Percentiles rank a stretch among this genome's conserved stretches.
phyloP scores from a whole-genome alignment of 1,284 basidiomycete species.

The Peniophora sp. region DNA sequence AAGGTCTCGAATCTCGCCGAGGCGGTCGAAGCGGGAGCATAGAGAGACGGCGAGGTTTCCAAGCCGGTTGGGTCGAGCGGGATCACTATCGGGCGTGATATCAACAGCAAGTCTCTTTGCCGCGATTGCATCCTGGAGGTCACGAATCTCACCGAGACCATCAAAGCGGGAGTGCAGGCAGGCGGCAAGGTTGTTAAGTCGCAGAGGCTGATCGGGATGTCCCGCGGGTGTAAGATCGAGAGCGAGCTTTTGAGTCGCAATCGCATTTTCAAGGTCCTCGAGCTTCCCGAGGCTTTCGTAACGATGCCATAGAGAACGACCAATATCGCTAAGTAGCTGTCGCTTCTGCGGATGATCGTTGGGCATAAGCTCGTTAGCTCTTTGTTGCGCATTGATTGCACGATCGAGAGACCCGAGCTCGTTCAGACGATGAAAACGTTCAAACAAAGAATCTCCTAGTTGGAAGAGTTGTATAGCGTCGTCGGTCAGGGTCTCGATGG shows the following conservation, averaged over 20 bases:
- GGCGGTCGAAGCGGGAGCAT: background rate
- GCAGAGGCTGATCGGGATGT: background rate
- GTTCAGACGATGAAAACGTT: background rate
- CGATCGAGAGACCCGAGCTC: background rate
- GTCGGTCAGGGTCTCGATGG: slow-evolving; percentile 9
- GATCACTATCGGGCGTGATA: background rate
- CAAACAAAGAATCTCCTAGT: background rate
- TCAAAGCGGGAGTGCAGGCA: background rate
- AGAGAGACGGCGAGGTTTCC: background rate
- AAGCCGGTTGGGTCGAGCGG: background rate
- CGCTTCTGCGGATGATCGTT: background rate
- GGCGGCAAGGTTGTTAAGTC: background rate
- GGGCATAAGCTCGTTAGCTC: background rate
- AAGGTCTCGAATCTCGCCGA: background rate
- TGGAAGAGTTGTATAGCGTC: slow-evolving; percentile 1
- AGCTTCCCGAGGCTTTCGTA: background rate
- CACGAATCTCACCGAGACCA: background rate
- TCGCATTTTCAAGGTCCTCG: background rate
- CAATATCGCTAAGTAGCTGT: background rate
- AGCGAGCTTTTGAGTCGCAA: background rate
- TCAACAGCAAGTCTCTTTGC: background rate
- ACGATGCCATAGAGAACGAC: background rate
- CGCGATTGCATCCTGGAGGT: background rate
- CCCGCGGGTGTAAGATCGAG: background rate
- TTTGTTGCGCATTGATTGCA: background rate